Conservation (phyloP, 2,329 filamentous ascomycete genomes). For the Clonostachys rosea region DNA sequence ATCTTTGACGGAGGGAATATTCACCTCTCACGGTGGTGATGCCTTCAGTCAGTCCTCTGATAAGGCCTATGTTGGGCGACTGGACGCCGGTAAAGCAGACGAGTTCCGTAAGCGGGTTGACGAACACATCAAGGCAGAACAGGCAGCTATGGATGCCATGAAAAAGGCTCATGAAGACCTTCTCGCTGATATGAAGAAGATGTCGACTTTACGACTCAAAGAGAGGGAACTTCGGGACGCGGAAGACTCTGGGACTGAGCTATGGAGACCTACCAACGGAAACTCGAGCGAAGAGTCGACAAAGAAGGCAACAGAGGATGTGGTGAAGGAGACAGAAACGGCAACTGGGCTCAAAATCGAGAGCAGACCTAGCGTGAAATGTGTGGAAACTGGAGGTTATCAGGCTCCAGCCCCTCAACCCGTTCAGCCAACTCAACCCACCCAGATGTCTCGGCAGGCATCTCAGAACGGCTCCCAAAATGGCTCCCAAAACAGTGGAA, state of each 20-base stretch:
- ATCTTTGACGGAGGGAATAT: slow-evolving; percentile 77
- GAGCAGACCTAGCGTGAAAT: slow-evolving; percentile 58
- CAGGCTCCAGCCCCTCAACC: slow-evolving; percentile 55
- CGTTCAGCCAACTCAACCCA: slow-evolving; percentile 12
- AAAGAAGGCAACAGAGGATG: slow-evolving; percentile 61
- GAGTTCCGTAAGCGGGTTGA: slow-evolving; percentile 78
- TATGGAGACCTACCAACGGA: slow-evolving; percentile 53
- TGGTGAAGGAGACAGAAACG: slow-evolving; percentile 70
- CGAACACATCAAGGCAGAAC: slow-evolving; percentile 66
- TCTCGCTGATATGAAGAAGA: slow-evolving; percentile 69
- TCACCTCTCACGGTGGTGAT: slow-evolving; percentile 59
- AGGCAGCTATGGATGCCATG: slow-evolving; percentile 80
- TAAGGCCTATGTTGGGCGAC: slow-evolving; percentile 54
- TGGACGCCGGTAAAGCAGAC: slow-evolving; percentile 73
- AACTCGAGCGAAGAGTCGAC: slow-evolving; percentile 19
- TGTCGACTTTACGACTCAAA: slow-evolving; percentile 64
- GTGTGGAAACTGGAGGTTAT: slow-evolving; percentile 74
- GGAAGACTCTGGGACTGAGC: slow-evolving; percentile 53
- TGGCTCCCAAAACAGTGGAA: slow-evolving; percentile 50
- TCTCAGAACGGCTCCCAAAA: slow-evolving; percentile 35
- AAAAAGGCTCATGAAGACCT: slow-evolving; percentile 72
- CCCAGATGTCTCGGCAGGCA: slow-evolving; percentile 44
- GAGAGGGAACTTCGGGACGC: slow-evolving; percentile 72
- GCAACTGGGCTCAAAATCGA: slow-evolving; percentile 64
- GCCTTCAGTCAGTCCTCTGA: slow-evolving; percentile 39